Evolutionary conservation across 352 stramenopile genomes (phyloP).

Genomic region (Globisporangium heterothallicum): DNA sequence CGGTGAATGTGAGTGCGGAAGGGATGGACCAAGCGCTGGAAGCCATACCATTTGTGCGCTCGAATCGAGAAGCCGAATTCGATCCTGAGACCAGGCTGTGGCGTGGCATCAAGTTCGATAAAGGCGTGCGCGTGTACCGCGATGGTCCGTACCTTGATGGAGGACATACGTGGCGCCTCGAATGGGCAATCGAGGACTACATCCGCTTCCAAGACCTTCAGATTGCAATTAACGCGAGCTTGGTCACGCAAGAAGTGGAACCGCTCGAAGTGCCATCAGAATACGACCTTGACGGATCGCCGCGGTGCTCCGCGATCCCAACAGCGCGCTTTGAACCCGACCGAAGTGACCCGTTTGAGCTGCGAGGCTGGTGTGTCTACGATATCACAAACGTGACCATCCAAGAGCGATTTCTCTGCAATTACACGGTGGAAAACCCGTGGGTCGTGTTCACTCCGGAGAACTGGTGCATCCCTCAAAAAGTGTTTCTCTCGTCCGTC

Average conservation of each 20-base stretch:
- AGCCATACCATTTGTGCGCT: conserved; percentile 56
- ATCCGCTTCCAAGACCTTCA: conserved; percentile 60
- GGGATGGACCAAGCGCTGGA: conserved; percentile 76
- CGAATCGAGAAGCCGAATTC: conserved; percentile 61
- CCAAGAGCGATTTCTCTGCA: conserved; percentile 74
- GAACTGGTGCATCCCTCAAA: conserved; percentile 65
- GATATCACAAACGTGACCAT: conserved; percentile 49
- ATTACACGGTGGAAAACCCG: conserved; percentile 66
- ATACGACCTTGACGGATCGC: conserved; percentile 31
- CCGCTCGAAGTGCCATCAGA: conserved; percentile 49
- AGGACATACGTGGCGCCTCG: conserved; percentile 63
- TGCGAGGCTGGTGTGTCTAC: conserved; percentile 62
- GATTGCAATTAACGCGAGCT: conserved; percentile 49
- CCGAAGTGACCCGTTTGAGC: conserved; percentile 33
- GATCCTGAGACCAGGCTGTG: conserved; percentile 41
- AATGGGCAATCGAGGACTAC: conserved; percentile 73
- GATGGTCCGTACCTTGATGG: conserved; percentile 65
- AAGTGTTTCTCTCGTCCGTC: conserved; percentile 36
- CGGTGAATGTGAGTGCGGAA: conserved; percentile 61
- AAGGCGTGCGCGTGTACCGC: conserved; percentile 64
- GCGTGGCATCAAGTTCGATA: conserved; percentile 59
- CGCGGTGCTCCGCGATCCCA: conserved; percentile 45
- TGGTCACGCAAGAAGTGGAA: conserved; percentile 62
- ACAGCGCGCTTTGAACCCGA: conserved; percentile 42
- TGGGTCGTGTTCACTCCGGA: conserved; percentile 66